Evolutionary conservation across 345 rosid genomes (phyloP).

Genomic region (Moricandia arvensis): DNA sequence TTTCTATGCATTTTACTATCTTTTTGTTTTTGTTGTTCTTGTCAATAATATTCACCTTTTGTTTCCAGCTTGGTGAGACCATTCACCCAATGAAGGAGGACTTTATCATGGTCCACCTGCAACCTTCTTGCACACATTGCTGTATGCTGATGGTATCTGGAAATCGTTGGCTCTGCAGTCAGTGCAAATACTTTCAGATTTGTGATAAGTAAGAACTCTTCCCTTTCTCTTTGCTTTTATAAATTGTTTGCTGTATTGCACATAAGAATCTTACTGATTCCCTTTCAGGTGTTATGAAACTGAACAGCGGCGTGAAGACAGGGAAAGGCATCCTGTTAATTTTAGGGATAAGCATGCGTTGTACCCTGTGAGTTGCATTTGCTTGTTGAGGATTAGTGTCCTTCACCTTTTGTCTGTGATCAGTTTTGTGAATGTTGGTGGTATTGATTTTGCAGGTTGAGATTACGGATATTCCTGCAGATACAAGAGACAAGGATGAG

Average conservation of each 20-base stretch:
- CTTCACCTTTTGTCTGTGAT: constrained; percentile 9
- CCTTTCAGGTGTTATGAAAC: constrained; percentile 76
- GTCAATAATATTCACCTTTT: background rate
- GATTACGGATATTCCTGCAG: constrained; percentile 67
- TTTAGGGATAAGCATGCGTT: constrained; percentile 78
- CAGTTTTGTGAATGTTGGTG: constrained; percentile 5
- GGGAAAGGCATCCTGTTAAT: constrained; percentile 87
- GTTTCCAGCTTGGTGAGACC: constrained; percentile 96
- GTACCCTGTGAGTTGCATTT: constrained; percentile 62
- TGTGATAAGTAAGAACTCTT: constrained; percentile 78
- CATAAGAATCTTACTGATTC: background rate
- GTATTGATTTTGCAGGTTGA: constrained; percentile 55
- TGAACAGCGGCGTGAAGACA: constrained; percentile 87
- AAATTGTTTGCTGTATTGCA: background rate
- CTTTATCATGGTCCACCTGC: constrained; percentile 99
- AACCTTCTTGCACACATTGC: constrained; percentile 89
- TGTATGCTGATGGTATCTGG: constrained; percentile 92
- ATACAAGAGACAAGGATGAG: constrained; percentile 94
- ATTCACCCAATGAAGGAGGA: constrained; percentile 99
- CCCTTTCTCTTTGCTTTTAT: constrained; percentile 13
- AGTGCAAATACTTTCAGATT: constrained; percentile 92
- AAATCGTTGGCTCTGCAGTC: constrained; percentile 84
- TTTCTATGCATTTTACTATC: background rate
- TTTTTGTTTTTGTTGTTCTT: background rate
- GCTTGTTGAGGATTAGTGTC: constrained; percentile 18